Evolutionary conservation across 2,329 filamentous ascomycete species (phyloP).

Genomic region (Cryphonectria nitschkei): DNA sequence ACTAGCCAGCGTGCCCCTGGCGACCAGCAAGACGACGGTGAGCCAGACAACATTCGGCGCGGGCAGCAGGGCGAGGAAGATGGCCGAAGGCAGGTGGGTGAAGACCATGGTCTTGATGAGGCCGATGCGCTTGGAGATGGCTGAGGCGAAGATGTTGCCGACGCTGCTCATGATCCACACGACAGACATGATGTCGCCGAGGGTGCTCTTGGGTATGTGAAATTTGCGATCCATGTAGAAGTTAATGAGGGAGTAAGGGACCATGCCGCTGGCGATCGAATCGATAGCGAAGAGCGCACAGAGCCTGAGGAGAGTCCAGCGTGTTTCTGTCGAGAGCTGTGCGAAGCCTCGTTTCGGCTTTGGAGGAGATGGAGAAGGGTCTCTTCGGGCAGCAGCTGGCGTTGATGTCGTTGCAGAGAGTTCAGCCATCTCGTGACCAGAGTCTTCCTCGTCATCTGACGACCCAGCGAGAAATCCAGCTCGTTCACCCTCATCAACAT

Average conservation of each 20-base stretch:
- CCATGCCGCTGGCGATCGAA: slow-evolving; percentile 71
- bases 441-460: slow-evolving; percentile 2
- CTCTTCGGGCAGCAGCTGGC: no score
- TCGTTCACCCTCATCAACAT: slow-evolving; percentile 30
- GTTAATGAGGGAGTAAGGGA: slow-evolving; percentile 44
- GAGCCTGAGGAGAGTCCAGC: slow-evolving; percentile 54
- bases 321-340: slow-evolving; percentile 15
- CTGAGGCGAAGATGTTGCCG: slow-evolving; percentile 57
- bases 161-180: slow-evolving; percentile 55
- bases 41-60: slow-evolving; percentile 56
- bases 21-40: slow-evolving; percentile 61
- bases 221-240: slow-evolving; percentile 29
- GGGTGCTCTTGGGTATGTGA: slow-evolving; percentile 49
- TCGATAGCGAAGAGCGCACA: slow-evolving; percentile 71
- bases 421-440: not conserved
- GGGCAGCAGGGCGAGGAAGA: slow-evolving; percentile 67
- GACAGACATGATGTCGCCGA: slow-evolving; percentile 60
- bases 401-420: not conserved
- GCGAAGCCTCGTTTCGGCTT: slow-evolving; percentile 24
- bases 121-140: slow-evolving; percentile 58
- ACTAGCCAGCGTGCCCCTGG: slow-evolving; percentile 63
- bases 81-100: slow-evolving; percentile 70
- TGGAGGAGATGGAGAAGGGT: not conserved
- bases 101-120: slow-evolving; percentile 78
- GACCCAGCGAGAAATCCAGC: slow-evolving; percentile 3